A percentile compares a stretch with the other conserved stretches of the same genome.
phyloP scores from a whole-genome alignment of 2,329 filamentous ascomycete species.

The Chaetomiaceae sp. region DNA sequence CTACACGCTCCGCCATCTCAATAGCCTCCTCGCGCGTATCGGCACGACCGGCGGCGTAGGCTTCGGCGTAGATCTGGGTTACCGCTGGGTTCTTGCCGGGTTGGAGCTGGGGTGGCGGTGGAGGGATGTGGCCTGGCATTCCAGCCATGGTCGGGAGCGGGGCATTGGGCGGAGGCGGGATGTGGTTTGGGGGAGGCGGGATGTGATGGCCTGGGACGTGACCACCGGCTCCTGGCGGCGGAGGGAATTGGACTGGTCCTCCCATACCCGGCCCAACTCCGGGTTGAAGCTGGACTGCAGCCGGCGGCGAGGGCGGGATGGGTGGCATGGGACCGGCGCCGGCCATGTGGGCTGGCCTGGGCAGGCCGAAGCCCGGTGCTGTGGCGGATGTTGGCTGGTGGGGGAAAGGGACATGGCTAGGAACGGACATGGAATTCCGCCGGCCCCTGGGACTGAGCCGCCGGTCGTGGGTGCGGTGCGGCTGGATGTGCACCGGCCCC shows the following conservation, averaged over 20 bases:
- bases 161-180: not conserved
- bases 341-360: not conserved
- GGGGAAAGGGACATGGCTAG: not conserved
- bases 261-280: not conserved
- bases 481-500: not conserved
- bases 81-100: too few species aligned
- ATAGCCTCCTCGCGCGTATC: conserved; percentile 16
- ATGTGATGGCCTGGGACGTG: not conserved
- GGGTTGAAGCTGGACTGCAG: not conserved
- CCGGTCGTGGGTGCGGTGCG: not conserved
- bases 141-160: too few species aligned
- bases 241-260: not conserved
- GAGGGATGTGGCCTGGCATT: not conserved
- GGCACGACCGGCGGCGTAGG: conserved; percentile 12
- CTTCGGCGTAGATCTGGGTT: conserved; percentile 4
- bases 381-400: not conserved
- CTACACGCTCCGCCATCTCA: conserved; percentile 11
- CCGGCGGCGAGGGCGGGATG: not conserved
- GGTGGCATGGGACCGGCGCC: not conserved
- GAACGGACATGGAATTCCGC: not conserved
- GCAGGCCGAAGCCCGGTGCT: not conserved
- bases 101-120: not conserved
- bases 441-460: not conserved
- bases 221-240: not conserved
- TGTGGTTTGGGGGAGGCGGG: not conserved